Conservation (phyloP, 768 basidiomycete species). For the Leccinum truebloodii region DNA sequence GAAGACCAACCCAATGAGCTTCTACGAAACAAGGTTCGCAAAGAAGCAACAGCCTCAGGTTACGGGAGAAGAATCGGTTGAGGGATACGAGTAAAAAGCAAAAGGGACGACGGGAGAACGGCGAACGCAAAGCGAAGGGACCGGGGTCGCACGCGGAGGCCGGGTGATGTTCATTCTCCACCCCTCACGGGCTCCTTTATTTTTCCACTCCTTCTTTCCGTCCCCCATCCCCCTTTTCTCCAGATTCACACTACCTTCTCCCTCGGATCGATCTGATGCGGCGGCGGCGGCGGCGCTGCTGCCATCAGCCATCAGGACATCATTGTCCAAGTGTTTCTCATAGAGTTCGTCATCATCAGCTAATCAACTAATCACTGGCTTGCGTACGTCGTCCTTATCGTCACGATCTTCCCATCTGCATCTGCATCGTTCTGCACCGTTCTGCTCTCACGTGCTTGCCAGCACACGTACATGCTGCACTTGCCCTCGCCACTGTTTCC, state of each 20-base stretch:
- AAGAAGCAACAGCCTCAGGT: not conserved
- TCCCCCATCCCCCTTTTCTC: not conserved
- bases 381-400: not conserved
- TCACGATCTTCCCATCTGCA: not conserved
- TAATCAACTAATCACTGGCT: not conserved
- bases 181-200: not conserved
- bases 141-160: not conserved
- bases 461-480: not conserved
- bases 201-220: not conserved
- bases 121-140: not conserved
- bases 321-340: not conserved
- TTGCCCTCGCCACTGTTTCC: not conserved
- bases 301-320: not conserved
- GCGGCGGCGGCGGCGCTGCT: not conserved
- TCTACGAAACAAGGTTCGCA: not conserved
- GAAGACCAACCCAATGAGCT: not conserved
- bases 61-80: not conserved
- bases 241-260: not conserved
- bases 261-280: not conserved
- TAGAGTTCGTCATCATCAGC: not conserved
- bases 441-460: not conserved
- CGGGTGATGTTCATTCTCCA: not conserved
- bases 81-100: not conserved
- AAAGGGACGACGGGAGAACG: not conserved
- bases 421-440: not conserved